These are phyloP conservation scores for Phylloporus arenicola DNA, from an alignment of 768 basidiomycete species.

Conservation along the genomic window DNA sequence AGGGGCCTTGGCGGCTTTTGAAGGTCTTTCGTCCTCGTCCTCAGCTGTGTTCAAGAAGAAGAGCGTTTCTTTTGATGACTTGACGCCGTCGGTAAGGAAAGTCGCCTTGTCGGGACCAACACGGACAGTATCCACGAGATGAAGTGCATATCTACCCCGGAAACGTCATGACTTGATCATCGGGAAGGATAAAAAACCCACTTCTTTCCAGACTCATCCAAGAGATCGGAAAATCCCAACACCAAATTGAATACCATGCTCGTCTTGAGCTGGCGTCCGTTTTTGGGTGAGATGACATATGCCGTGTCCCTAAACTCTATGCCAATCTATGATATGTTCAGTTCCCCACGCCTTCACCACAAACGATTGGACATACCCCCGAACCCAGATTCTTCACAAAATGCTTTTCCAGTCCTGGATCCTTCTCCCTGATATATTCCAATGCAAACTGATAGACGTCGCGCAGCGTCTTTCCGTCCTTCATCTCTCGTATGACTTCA, in stretches of 20 bases:
- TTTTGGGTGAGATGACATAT: conserved; percentile 81
- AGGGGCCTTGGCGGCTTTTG: conserved; percentile 51
- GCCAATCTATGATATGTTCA: conserved; percentile 61
- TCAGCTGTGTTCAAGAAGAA: conserved; percentile 73
- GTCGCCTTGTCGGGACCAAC: conserved; percentile 60
- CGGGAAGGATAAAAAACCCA: conserved; percentile 28
- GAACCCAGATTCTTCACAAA: conserved; percentile 91
- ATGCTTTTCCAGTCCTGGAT: conserved; percentile 74
- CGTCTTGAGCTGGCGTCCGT: conserved; percentile 58
- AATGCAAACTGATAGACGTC: conserved; percentile 81
- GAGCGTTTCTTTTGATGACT: conserved; percentile 78
- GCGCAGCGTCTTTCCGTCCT: conserved; percentile 68
- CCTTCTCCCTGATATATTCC: conserved; percentile 66
- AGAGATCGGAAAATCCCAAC: conserved; percentile 80
- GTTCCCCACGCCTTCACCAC: background rate
- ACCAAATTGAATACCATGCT: conserved; percentile 85
- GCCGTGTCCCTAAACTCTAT: conserved; percentile 91
- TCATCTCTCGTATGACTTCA: conserved; percentile 69
- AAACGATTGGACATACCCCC: conserved; percentile 50
- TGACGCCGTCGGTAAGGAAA: conserved; percentile 79
- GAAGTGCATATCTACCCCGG: conserved; percentile 68
- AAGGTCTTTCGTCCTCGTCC: conserved; percentile 48
- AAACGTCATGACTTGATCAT: background rate
- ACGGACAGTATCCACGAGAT: conserved; percentile 84
- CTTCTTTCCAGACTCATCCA: conserved; percentile 75